Evolutionary conservation across 371 early-diverging fungal genomes (phyloP), one percentile per base, ranked within the genome.

Genomic region (Batkoa obscura): DNA sequence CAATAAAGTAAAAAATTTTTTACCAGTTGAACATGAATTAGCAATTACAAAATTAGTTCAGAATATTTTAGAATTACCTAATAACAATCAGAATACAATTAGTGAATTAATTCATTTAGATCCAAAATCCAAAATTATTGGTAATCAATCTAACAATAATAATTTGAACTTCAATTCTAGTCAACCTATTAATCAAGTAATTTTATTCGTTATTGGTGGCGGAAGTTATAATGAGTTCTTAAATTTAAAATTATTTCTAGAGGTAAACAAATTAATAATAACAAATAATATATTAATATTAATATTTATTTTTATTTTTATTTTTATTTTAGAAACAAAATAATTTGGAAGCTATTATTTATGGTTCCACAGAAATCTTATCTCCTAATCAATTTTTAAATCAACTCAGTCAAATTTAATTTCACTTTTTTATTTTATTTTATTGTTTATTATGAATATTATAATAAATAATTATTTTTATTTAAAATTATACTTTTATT

Each of bases 191-290:
- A 81, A 86, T 58, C 88, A 90, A 53, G 90, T 91, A 0, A 84
- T 95, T 59, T 94, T 97, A 37, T 95, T 97, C 74, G 86, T 92
- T 12, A 82, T 94, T 36, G 98, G 98, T 9, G 98, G 96, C 38
- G 96, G 94, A 15, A 93, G 88, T 64, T 94, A 94, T 68, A 70
- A 89, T 48, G 98, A 97, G 70, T 92, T 89, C 66, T 90, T 90
- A 61, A 94, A 95, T 65, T 60, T 95, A 62, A 79, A 81, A 68
- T 92, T 92, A 64, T 81, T 81, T 63, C 80, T 86, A 0, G 75
- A 75, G 66, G 81, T 76, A 71, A 64, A 23, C 23, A 23, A 23
- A 23, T 23, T 23, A 23, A 23, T 23, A 23, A 62, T 55, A 43
- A 23, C 36, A 13, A 31, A 34, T 36, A 42, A 48, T 48, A 23